These are phyloP conservation scores for Boletus pseudopeckii DNA, from an alignment of 768 basidiomycete species.

Conservation along the genomic window DNA sequence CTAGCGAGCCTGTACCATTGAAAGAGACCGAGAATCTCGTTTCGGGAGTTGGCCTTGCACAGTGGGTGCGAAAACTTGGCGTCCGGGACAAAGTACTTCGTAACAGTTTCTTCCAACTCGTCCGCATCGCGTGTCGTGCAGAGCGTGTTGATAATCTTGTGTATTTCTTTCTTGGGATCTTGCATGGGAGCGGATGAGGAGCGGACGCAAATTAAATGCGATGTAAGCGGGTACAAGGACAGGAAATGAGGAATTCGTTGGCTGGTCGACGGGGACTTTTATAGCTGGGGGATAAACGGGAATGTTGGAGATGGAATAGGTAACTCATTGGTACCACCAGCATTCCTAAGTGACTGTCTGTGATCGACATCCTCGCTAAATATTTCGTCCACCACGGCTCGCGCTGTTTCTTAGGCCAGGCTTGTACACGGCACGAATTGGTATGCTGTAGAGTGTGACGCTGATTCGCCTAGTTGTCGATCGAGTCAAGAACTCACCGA, in stretches of 20 bases:
- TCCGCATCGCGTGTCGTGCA: constrained; percentile 49
- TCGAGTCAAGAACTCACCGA: too few species aligned
- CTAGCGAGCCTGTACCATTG: constrained; percentile 70
- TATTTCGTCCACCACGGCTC: background rate
- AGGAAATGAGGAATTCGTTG: background rate
- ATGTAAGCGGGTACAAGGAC: background rate
- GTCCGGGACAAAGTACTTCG: constrained; percentile 50
- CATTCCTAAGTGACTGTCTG: constrained; percentile 6
- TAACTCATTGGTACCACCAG: background rate
- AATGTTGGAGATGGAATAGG: background rate
- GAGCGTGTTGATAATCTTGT: constrained; percentile 40
- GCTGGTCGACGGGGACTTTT: constrained; percentile 6
- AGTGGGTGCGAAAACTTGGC: constrained; percentile 60
- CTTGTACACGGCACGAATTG: background rate
- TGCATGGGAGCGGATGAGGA: constrained; percentile 41
- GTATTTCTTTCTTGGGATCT: constrained; percentile 51
- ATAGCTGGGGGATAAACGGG: constrained; percentile 9
- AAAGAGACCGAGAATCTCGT: constrained; percentile 49
- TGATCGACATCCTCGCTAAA: background rate
- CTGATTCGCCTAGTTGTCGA: background rate
- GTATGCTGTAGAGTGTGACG: background rate
- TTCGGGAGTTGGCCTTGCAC: constrained; percentile 53
- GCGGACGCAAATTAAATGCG: background rate
- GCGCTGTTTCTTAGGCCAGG: background rate
- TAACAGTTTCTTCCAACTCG: constrained; percentile 44